phyloP scores from a whole-genome alignment of 257 asterid genomes.

The Ophiorrhiza pumila region DNA sequence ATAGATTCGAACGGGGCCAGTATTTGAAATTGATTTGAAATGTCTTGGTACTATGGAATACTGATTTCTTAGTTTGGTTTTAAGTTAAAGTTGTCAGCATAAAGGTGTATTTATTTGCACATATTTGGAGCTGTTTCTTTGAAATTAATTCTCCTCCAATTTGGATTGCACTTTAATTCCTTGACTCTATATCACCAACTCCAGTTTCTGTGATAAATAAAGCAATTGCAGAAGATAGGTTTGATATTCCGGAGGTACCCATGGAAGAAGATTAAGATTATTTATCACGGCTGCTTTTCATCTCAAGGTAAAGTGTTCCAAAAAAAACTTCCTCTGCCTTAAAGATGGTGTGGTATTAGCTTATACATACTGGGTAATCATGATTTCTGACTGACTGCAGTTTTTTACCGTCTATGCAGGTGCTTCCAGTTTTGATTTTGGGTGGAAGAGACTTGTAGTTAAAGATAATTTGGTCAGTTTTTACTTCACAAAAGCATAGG shows the following conservation, averaged over 20 bases:
- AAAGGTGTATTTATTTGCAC: neutral
- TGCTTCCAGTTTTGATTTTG: neutral
- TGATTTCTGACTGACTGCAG: neutral
- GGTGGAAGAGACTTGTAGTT: neutral
- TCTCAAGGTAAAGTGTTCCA: neutral
- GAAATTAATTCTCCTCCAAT: neutral
- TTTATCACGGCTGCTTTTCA: neutral
- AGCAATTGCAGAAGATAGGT: constrained; percentile 78
- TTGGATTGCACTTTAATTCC: constrained; percentile 23
- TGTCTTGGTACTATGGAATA: neutral
- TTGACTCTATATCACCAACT: constrained; percentile 55
- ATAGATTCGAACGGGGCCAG: too few species aligned
- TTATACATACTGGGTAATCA: neutral
- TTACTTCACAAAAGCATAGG: neutral
- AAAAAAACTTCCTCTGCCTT: neutral
- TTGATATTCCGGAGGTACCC: constrained; percentile 88
- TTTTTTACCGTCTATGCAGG: neutral
- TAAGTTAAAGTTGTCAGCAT: neutral
- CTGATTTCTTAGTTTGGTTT: neutral
- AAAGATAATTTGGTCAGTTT: neutral
- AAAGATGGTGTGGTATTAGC: neutral
- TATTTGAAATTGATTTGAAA: too few species aligned
- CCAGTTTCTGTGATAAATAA: constrained; percentile 59
- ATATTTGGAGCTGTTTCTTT: neutral
- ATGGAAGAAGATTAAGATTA: constrained; percentile 75